Conservation (phyloP, 2,329 filamentous ascomycete species). For the Zasmidium cellare region DNA sequence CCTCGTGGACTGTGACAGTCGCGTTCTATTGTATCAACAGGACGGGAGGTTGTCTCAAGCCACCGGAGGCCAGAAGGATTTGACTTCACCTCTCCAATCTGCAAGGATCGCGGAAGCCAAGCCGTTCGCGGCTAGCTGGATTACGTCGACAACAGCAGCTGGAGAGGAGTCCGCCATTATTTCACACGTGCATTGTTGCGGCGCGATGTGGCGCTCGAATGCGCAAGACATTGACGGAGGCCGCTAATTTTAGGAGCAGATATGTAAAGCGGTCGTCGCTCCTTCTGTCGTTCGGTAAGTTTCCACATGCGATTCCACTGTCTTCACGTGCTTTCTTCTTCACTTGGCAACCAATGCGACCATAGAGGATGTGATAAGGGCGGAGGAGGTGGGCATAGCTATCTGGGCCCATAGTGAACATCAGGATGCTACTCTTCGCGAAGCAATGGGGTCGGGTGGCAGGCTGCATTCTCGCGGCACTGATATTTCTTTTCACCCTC, state of each 20-base stretch:
- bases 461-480: slow-evolving; percentile 4
- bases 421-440: slow-evolving; percentile 9
- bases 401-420: not conserved
- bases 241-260: too few relatives aligned
- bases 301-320: not conserved
- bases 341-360: not conserved
- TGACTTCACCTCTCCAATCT: not conserved
- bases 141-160: not conserved
- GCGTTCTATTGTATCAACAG: too few relatives aligned
- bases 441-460: slow-evolving; percentile 14
- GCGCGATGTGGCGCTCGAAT: not conserved
- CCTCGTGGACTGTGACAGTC: too few relatives aligned
- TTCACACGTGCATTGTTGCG: not conserved
- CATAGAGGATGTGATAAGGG: not conserved
- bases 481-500: slow-evolving; percentile 7
- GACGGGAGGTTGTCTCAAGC: too few relatives aligned
- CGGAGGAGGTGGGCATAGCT: not conserved
- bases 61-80: too few relatives aligned
- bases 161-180: not conserved
- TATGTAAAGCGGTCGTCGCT: not conserved
- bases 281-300: not conserved
- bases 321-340: not conserved
- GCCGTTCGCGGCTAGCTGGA: not conserved
- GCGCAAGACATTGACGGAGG: not conserved
- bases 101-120: not conserved